A percentile compares a stretch with the other conserved stretches of the same genome.
Evolutionary conservation across 768 basidiomycete species (phyloP).

Genomic region (Nevesoporus exiguus): DNA sequence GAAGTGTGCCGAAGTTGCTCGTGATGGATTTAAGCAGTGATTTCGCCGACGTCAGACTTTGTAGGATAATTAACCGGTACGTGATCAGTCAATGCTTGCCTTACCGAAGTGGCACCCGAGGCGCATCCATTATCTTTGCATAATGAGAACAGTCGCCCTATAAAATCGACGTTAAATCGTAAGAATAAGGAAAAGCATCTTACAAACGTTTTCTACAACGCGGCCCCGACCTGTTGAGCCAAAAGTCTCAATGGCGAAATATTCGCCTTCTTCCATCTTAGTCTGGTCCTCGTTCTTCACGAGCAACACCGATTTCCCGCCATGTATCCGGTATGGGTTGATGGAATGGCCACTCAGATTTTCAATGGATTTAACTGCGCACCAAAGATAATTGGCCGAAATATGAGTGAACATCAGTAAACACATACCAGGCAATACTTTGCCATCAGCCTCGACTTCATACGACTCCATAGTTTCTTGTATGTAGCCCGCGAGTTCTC

Average conservation of each 20-base stretch:
- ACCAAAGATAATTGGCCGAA: neutral
- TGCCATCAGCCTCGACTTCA: conserved; percentile 90
- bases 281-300: conserved; percentile 87
- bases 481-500: conserved; percentile 86
- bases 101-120: conserved; percentile 72
- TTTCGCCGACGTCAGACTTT: conserved; percentile 80
- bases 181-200: neutral
- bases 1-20: conserved; percentile 90
- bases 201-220: conserved; percentile 73
- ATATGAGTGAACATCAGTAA: neutral
- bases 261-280: conserved; percentile 99
- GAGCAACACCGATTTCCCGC: conserved; percentile 86
- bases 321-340: conserved; percentile 87
- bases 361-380: conserved; percentile 85
- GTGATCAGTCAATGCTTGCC: conserved; percentile 18
- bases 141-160: conserved; percentile 96
- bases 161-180: conserved; percentile 1
- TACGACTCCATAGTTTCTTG: conserved; percentile 99
- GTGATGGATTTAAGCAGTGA: conserved; percentile 83
- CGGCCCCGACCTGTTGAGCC: conserved; percentile 93
- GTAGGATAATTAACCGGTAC: neutral
- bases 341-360: conserved; percentile 97
- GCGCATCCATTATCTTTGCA: conserved; percentile 67
- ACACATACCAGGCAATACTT: conserved; percentile 67
- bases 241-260: conserved; percentile 98